phyloP scores from a whole-genome alignment of 768 basidiomycete genomes.

The Cubamyces sp. region DNA sequence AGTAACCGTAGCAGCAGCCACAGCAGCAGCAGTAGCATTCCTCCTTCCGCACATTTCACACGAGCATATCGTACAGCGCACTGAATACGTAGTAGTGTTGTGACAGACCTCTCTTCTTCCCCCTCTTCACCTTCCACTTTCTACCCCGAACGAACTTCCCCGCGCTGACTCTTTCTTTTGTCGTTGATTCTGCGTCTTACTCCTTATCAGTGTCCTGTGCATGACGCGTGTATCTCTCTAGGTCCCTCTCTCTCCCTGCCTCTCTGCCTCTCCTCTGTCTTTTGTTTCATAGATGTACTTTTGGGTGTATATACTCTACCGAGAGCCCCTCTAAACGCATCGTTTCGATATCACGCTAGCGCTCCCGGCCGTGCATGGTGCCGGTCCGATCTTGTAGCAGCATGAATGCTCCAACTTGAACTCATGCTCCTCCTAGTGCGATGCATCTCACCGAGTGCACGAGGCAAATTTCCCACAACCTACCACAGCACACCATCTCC shows the following conservation, averaged over 20 bases:
- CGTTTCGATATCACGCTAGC: not conserved
- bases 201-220: not conserved
- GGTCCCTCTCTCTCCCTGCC: not conserved
- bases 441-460: too few species aligned
- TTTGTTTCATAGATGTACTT: constrained; percentile 27
- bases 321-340: constrained; percentile 9
- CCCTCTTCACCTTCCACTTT: not conserved
- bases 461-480: too few species aligned
- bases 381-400: not conserved
- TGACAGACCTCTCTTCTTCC: not conserved
- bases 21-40: not conserved
- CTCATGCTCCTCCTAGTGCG: too few species aligned
- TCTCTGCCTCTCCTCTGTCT: not conserved
- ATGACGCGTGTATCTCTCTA: constrained; percentile 4
- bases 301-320: constrained; percentile 26
- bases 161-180: not conserved
- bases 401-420: too few species aligned
- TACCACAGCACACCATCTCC: too few species aligned
- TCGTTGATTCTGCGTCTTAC: not conserved
- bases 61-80: constrained; percentile 13
- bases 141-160: not conserved
- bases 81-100: constrained; percentile 14
- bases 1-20: not conserved
- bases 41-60: constrained; percentile 4
- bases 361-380: not conserved